Evolutionary conservation across 1,139 yeast species (phyloP), one percentile per base, ranked within the genome.

Genomic region (Geotrichum australiense): DNA sequence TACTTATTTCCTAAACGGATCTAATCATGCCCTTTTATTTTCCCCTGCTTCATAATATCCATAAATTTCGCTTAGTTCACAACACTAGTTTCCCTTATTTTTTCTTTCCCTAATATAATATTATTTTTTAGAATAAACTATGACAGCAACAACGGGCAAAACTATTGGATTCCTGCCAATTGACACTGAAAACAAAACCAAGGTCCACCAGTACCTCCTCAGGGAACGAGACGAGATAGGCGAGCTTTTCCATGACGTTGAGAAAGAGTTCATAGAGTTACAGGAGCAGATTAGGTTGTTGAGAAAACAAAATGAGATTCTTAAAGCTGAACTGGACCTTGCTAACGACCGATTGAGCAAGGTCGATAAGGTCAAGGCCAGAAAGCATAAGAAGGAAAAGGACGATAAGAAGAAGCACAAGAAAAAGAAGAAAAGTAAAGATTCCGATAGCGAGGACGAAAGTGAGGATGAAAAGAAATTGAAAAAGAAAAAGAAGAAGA

Each of bases 131-230:
- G n/a, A n/a, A n/a, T n/a, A n/a, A n/a, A n/a, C n/a, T n/a, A n/a
- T n/a, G n/a, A n/a, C n/a, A n/a, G n/a, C n/a, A n/a, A n/a, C n/a
- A n/a, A n/a, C n/a, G n/a, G n/a, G n/a, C n/a, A n/a, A n/a, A n/a
- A 26, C 29, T 11, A 26, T 31, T 31, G 35, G 35, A 31, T 31
- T 31, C 12, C 15, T 31, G 20, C n/a, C 8, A 5, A 10, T 15
- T 19, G 24, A 8, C 6, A n/a, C 23, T 10, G 19, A 7, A 11
- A 21, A 16, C 10, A 31, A 31, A 5, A 20, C 38, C 11, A 35
- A 35, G 22, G 38, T 35, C 7, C 38, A 35, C 26, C 26, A 35
- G 16, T 35, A 35, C 20, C 32, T 35, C n/a, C 12, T 12, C 22
- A 22, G 20, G 31, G 38, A 35, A 10, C 31, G 38, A 10, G 38